Base-by-base conservation (phyloP, 495 filamentous ascomycete genomes). In the Aspergillus kassunensis region DNA sequence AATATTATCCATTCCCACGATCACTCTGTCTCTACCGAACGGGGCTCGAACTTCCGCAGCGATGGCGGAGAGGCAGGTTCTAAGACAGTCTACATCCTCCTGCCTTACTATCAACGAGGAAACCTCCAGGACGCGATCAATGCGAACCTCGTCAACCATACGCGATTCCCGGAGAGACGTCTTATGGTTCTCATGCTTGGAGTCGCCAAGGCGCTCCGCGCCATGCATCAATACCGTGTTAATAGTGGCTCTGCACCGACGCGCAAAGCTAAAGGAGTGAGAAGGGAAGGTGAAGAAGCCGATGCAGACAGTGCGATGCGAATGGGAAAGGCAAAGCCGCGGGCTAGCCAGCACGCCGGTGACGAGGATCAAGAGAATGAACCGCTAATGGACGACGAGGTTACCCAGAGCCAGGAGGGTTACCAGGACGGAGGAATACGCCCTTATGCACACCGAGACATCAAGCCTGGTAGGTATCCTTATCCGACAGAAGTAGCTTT, bases 101-200 rank as follows among this genome's bases (percentile, higher is more conserved):
- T 98, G 13, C 93, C 93, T 6, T 98, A 97, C 68, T 98, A 95
- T 70, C 80, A 89, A 53, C 76, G 93, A 34, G 93, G 93, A 16
- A 98, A 98, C 61, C 78, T 98, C 23, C 93, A 98, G 66, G 93
- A 98, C 71, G 86, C 92, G 36, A 97, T 98, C 75, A 98, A 98
- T 63, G 93, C 93, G 53, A 98, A 98, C 68, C 71, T 97, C 43
- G 91, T 98, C 75, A 97, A 98, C 67, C 90, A 95, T 56, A 89
- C 88, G n/a, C 80, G 77, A 41, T 97, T 98, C 62, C 93, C 93
- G 0, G 91, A 96, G 74, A 82, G 85, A 69, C 76, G 83, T 55
- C 72, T 98, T 40, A 91, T 97, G 92, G 75, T 81, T 56, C 66
- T 98, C 60, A 96, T 97, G 60, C 73, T 96, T 29, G 93, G 93